Conservation (phyloP, 176 grass and related monocot genomes). For the Rhynchospora pubera region DNA sequence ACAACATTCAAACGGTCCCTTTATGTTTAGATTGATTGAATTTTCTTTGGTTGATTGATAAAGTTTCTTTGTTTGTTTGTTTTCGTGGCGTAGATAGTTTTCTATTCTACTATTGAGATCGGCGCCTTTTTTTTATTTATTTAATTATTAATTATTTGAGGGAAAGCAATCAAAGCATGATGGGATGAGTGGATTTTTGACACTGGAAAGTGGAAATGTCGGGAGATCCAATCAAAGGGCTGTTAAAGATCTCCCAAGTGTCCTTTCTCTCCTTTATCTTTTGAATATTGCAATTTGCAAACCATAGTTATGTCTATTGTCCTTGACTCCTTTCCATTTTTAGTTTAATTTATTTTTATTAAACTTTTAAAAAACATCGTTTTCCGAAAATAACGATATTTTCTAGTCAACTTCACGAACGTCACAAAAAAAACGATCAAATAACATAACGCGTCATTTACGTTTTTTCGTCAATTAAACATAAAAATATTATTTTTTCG, state of each 20-base stretch:
- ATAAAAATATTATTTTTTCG: too few relatives aligned
- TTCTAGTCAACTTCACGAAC: too few relatives aligned
- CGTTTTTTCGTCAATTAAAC: too few relatives aligned
- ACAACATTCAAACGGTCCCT: too few relatives aligned
- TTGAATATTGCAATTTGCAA: not conserved
- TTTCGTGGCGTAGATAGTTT: not conserved
- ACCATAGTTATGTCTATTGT: not conserved
- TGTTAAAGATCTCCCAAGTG: not conserved
- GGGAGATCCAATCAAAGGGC: not conserved
- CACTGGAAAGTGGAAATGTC: not conserved
- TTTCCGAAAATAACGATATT: too few relatives aligned
- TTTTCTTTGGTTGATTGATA: not conserved
- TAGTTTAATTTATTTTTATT: not conserved
- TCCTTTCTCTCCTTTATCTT: not conserved
- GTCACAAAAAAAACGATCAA: too few relatives aligned
- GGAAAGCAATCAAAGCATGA: not conserved
- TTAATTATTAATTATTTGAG: not conserved
- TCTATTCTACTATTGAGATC: not conserved
- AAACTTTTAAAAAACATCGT: not conserved
- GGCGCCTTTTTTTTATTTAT: not conserved
- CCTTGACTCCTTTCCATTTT: not conserved
- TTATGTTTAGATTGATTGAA: not conserved
- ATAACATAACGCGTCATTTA: too few relatives aligned
- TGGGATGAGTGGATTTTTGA: not conserved
- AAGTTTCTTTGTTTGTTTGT: not conserved